Base-by-base conservation (phyloP, 2,329 filamentous ascomycete species). In the Epichloe sp. region DNA sequence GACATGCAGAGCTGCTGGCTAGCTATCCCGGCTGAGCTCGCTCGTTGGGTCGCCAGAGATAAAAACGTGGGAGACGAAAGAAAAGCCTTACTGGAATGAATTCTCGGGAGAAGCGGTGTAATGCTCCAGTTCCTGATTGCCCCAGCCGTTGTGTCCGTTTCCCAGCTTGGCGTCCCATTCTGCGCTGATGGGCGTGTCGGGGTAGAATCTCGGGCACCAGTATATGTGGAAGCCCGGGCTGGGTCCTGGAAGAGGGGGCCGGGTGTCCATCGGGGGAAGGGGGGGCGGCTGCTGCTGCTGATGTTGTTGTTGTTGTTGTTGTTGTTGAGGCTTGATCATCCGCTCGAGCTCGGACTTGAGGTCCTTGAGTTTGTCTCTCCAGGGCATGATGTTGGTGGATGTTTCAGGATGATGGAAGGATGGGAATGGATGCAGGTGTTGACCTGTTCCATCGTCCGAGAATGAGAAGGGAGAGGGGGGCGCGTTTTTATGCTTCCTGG, bases 41-140 rank as follows among this genome's bases (percentile, higher is more conserved):
- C 2, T 15, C 43, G 12, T 19, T 26, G 23, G 19, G 19, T n/a
- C n/a, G n/a, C n/a, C n/a, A n/a, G n/a, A n/a, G n/a, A n/a, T n/a
- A n/a, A n/a, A 7, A 26, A 0, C 2, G 23, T 7, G 2, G 23
- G 23, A 26, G 6, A 26, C 5, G 23, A 23, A 23, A 23, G 23
- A 23, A 19, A 17, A 19, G 31, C 53, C 64, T 35, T 53, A 69
- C 67, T 79, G 70, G 60, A 81, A 82, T 21, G 72, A 72, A 58
- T 81, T 81, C 4, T 66, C 59, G 0, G 69, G 61, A 11, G 65
- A 61, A 36, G 71, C 64, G 5, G 74, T 75, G 60, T 82, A 82
- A 64, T 77, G 74, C 62, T 82, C 71, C 47, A 77, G 65, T 65
- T 82, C 78, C 54, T 78, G 74, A 59, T 82, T 82, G 21, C 78